Evolutionary conservation across 768 basidiomycete genomes (phyloP), one percentile per base, ranked within the genome.

Genomic region (Chalciporus sphaerocephalus): DNA sequence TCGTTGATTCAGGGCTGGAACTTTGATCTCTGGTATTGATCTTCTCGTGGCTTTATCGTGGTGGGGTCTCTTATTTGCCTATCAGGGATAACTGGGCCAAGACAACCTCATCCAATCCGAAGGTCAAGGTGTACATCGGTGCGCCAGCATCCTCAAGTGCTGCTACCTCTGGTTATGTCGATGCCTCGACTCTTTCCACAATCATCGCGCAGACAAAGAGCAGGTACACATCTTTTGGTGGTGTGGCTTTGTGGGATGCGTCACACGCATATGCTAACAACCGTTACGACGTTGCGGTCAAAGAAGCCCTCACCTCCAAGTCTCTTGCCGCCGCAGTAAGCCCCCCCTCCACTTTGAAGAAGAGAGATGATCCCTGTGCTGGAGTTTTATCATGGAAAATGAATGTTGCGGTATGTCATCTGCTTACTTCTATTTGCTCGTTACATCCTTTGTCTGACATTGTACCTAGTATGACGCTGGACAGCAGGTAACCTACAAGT

Each of bases 211-310:
- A 67, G 46, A 72, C 67, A 5, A 57, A 53, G 15, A 60, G 54
- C 30, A 35, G 63, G 40, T 76, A 69, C 50, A 60, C 72, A 12
- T 74, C 73, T 5, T 76, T 76, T 54, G 75, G 74, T 1, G 74
- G 74, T 25, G 66, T 74, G n/a, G 55, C 66, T 62, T 12, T 64
- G 38, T 75, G 72, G 71, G 74, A 74, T 47, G 69, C 69, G 28
- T 76, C 71, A 2, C 71, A 75, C 56, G 75, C 75, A 8, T 60
- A 70, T 34, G 83, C 69, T 17, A 85, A 86, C 55, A 66, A 65
- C 36, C 74, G 78, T 15, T 85, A 75, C 54, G 81, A 84, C 55
- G 47, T 71, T n/a, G 74, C 74, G 4, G 74, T 84, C 43, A 85
- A 86, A 58, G 69, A 73, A 46, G 73, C 77, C 22, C 69, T 85